Base-by-base conservation (phyloP, 2,329 filamentous ascomycete genomes). In the Thielaviopsis populi region DNA sequence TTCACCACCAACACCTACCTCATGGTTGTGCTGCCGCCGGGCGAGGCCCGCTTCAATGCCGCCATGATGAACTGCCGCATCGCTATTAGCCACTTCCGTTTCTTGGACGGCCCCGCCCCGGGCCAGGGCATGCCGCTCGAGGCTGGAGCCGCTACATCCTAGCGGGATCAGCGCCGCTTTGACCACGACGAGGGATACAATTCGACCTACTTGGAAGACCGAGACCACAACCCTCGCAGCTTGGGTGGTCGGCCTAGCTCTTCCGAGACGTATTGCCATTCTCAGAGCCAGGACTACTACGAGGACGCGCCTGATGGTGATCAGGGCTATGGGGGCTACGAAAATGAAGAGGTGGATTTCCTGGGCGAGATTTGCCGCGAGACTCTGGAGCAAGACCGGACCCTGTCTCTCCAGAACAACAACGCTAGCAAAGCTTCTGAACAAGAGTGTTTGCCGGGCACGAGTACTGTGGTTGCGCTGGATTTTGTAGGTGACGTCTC, bases 1-100 rank as follows among this genome's bases (percentile, higher is more conserved):
- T 91, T 99, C 69, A 99, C 94, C 1, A 95, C 94, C 62, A 99
- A 99, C 74, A 99, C 94, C 1, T 97, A 97, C 71, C 86, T 99
- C 66, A 89, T 95, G 71, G 89, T 95, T 8, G 86, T 95, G 42
- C 83, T 96, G 68, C 91, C 94, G 0, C 91, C 92, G 0, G 91
- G 91, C 27, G 92, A 97, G 74, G 89, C 89, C 22, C 83, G 89
- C 5, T 95, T 95, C 77, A 96, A 97, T 70, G 85, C 88, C 62
- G 91, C 91, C 13, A 84, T 94, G 73, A 79, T 96, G 68, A 96
- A 96, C 72, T 94, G 92, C 68, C 86, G 89, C 74, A 86, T 95
- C 65, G 91, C 91, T 0, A 82, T 90, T 56, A 85, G 88, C 69
- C 87, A 89, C 68, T 96, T 97, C 72, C 83, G 82, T 70, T 83